A percentile compares a stretch with the other conserved stretches of the same genome.
phyloP scores from a whole-genome alignment of 2,329 filamentous ascomycete species.

The Aschersonia sp. region DNA sequence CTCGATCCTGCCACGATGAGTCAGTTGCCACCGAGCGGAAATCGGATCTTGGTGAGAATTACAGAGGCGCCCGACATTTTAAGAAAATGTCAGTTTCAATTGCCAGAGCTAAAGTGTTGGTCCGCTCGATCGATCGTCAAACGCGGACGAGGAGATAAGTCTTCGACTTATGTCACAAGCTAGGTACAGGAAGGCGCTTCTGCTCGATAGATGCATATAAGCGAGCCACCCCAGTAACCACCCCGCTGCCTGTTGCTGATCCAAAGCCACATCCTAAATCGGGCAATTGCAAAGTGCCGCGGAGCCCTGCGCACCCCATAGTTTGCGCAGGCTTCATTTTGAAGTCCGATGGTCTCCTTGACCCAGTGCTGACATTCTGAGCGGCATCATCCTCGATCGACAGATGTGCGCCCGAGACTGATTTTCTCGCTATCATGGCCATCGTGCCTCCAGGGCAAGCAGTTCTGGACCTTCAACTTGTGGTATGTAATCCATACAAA shows the following conservation, averaged over 20 bases:
- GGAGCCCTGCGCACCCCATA: too few species aligned
- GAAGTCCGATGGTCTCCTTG: neutral
- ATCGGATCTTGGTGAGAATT: neutral
- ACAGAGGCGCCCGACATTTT: constrained; percentile 20
- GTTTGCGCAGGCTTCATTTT: neutral
- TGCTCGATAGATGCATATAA: constrained; percentile 1
- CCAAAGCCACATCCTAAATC: too few species aligned
- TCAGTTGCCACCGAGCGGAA: neutral
- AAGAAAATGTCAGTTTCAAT: neutral
- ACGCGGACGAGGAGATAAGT: too few species aligned
- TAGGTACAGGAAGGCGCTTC: too few species aligned
- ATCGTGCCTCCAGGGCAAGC: neutral
- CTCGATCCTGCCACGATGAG: constrained; percentile 54
- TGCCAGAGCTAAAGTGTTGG: too few species aligned
- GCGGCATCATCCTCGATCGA: too few species aligned
- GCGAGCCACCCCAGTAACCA: neutral
- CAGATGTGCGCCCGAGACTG: too few species aligned
- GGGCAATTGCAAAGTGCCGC: too few species aligned
- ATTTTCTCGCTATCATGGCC: neutral
- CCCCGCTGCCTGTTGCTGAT: too few species aligned
- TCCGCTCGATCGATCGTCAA: too few species aligned
- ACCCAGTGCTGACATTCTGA: too few species aligned
- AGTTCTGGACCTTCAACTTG: constrained; percentile 2
- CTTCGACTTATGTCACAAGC: neutral
- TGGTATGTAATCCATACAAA: constrained; percentile 19